A percentile compares a stretch with the other conserved stretches of the same genome.
Evolutionary conservation across 805 yeast species (phyloP).

Genomic region (Candida bentonensis): DNA sequence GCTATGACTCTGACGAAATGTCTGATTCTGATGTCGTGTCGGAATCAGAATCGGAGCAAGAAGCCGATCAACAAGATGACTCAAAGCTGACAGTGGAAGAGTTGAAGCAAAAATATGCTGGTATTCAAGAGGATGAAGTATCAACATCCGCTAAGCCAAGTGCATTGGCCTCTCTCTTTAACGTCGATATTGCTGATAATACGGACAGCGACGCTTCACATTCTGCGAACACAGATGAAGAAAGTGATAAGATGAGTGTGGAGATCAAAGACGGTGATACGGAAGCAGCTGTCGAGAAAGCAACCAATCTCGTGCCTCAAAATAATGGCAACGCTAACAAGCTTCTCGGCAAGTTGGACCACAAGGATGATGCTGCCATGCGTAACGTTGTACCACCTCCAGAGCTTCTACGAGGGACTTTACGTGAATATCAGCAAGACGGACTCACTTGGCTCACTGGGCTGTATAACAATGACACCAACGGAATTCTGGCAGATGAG

Average conservation of each 20-base stretch:
- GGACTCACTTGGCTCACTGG: conserved; percentile 97
- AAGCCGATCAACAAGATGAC: conserved; percentile 26
- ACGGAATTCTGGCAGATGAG: conserved; percentile 96
- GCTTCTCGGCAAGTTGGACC: conserved; percentile 1
- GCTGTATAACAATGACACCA: conserved; percentile 77
- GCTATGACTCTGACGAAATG: conserved; percentile 11
- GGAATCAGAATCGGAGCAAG: conserved; percentile 16
- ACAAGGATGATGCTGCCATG: conserved; percentile 1
- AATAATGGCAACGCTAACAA: conserved; percentile 14
- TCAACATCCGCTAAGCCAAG: background rate
- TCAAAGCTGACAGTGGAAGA: conserved; percentile 40
- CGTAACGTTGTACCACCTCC: conserved; percentile 47
- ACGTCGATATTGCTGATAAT: background rate
- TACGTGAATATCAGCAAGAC: conserved; percentile 87
- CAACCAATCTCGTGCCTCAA: background rate
- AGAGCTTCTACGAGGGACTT: conserved; percentile 53
- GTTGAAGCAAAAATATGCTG: conserved; percentile 41
- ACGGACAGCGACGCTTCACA: background rate
- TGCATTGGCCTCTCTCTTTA: conserved; percentile 8
- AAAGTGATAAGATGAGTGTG: conserved; percentile 3
- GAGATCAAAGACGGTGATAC: conserved; percentile 10
- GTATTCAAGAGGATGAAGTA: conserved; percentile 19
- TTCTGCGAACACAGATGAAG: conserved; percentile 4
- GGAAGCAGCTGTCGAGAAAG: conserved; percentile 21
- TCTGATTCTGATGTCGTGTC: conserved; percentile 15